Conservation (phyloP, 2,329 filamentous ascomycete species). For the Apiospora saccharicola region DNA sequence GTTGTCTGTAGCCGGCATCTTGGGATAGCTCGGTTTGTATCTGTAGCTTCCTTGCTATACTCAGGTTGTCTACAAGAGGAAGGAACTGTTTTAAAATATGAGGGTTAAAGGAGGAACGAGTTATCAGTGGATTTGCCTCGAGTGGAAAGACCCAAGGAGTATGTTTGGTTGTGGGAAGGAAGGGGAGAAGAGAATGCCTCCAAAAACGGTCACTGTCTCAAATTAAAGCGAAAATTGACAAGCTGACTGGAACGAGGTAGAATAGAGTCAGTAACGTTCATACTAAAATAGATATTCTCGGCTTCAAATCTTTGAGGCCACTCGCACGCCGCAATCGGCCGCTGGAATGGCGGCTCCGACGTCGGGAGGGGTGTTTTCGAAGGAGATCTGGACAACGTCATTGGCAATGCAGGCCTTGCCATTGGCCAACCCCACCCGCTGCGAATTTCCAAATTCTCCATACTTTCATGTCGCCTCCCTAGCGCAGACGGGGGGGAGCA, state of each 20-base stretch:
- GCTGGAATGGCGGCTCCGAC: not conserved
- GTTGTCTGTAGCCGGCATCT: constrained; percentile 77
- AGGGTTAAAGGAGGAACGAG: not conserved
- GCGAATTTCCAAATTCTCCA: constrained; percentile 13
- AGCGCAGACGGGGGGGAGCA: not conserved
- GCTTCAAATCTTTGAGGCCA: not conserved
- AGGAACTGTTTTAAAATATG: not conserved
- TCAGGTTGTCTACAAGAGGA: not conserved
- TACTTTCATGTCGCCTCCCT: not conserved
- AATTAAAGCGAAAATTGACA: not conserved
- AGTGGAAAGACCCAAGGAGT: constrained; percentile 8
- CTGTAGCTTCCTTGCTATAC: not conserved
- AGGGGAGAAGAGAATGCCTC: not conserved
- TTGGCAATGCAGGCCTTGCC: not conserved
- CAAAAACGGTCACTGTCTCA: not conserved
- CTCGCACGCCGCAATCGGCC: constrained; percentile 17
- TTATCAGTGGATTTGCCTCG: not conserved
- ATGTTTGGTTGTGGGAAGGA: not conserved
- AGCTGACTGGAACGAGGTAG: not conserved
- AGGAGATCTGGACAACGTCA: constrained; percentile 11
- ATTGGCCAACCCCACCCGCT: constrained; percentile 15
- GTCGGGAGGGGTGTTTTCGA: constrained; percentile 14
- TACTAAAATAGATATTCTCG: constrained; percentile 17
- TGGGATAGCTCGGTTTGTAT: not conserved
- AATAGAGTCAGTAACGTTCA: constrained; percentile 1